phyloP scores from a whole-genome alignment of 2,329 filamentous ascomycete species.

The Ceratocystis cubensis region DNA sequence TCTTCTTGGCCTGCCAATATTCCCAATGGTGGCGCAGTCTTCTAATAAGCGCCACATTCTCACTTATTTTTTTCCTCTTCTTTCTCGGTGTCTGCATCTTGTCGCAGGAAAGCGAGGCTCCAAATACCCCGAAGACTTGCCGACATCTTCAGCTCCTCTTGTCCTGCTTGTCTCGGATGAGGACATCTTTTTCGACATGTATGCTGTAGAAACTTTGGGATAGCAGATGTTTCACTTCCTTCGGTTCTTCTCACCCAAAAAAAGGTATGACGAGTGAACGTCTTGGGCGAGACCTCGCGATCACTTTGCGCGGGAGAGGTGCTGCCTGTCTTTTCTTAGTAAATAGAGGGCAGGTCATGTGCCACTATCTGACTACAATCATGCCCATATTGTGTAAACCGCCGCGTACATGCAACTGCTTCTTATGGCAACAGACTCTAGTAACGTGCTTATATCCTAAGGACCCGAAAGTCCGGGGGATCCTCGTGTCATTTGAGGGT shows the following conservation, averaged over 20 bases:
- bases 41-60: not conserved
- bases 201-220: not conserved
- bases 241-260: not conserved
- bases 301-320: not conserved
- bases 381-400: not conserved
- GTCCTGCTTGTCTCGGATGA: not conserved
- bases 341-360: not conserved
- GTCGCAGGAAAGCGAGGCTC: not conserved
- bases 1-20: conserved; percentile 1
- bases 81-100: not conserved
- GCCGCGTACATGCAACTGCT: not conserved
- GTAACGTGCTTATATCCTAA: not conserved
- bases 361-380: not conserved
- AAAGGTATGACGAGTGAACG: not conserved
- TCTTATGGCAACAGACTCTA: not conserved
- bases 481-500: too few species aligned
- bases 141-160: not conserved
- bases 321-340: not conserved
- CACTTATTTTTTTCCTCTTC: not conserved
- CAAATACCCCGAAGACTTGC: not conserved
- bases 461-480: not conserved
- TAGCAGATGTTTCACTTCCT: not conserved
- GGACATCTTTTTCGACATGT: not conserved
- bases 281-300: not conserved
- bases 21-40: not conserved